phyloP scores from a whole-genome alignment of 2,329 filamentous ascomycete genomes.

The Talaromyces pinophilus region DNA sequence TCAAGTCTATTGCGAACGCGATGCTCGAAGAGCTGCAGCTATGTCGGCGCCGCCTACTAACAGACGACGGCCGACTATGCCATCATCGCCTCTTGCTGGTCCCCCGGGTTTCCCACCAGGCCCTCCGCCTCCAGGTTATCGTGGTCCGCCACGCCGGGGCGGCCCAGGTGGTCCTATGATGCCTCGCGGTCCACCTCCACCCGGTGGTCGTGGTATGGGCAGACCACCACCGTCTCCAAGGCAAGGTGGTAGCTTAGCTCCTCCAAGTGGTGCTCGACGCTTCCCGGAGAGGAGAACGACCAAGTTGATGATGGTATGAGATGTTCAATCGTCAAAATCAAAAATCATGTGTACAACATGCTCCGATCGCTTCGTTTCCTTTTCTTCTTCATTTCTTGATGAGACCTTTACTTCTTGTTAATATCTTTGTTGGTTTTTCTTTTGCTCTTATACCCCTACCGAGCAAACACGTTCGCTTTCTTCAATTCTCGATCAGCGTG shows the following conservation, averaged over 20 bases:
- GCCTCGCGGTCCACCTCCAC: slow-evolving; percentile 26
- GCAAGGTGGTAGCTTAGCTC: slow-evolving; percentile 19
- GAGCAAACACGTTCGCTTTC: slow-evolving; percentile 19
- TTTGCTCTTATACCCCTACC: slow-evolving; percentile 24
- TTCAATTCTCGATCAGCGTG: neutral
- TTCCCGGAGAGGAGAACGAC: slow-evolving; percentile 54
- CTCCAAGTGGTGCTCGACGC: slow-evolving; percentile 38
- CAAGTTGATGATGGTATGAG: slow-evolving; percentile 52
- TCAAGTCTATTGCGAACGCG: slow-evolving; percentile 79
- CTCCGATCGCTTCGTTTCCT: slow-evolving; percentile 10
- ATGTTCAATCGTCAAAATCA: slow-evolving; percentile 12
- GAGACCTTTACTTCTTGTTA: slow-evolving; percentile 11
- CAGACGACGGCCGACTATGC: slow-evolving; percentile 38
- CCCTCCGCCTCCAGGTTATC: slow-evolving; percentile 25
- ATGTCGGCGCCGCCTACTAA: slow-evolving; percentile 37
- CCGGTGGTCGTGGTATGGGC: slow-evolving; percentile 30
- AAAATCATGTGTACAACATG: slow-evolving; percentile 10
- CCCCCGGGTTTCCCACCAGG: slow-evolving; percentile 30
- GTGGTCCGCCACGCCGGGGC: slow-evolving; percentile 30
- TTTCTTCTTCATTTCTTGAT: slow-evolving; percentile 1
- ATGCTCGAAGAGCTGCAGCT: slow-evolving; percentile 65
- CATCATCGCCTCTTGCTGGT: slow-evolving; percentile 38
- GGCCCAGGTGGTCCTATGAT: slow-evolving; percentile 26
- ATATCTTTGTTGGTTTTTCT: slow-evolving; percentile 8
- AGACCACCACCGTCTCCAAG: slow-evolving; percentile 23